phyloP scores from a whole-genome alignment of 257 asterid species.

The Salvia splendens region DNA sequence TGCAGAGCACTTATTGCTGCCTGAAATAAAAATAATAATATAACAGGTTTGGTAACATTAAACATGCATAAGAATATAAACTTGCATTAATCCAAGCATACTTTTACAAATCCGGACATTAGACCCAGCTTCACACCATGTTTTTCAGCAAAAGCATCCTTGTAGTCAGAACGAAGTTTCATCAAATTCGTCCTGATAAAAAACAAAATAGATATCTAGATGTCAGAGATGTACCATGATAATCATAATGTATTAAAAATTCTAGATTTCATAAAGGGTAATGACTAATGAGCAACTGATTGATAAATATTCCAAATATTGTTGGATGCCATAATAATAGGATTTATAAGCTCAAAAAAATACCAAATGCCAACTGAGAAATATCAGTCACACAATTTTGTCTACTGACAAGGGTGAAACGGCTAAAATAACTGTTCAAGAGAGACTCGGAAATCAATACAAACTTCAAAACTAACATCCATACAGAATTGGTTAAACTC shows the following conservation, averaged over 20 bases:
- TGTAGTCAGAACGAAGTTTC: slow-evolving; percentile 97
- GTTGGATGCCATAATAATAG: background rate
- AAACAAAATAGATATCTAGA: slow-evolving; percentile 12
- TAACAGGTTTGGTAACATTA: slow-evolving; percentile 17
- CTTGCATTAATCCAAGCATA: slow-evolving; percentile 29
- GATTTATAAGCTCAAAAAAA: too few species aligned
- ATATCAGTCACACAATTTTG: too few species aligned
- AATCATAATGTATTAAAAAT: background rate
- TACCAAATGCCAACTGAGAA: too few species aligned
- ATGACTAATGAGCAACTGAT: slow-evolving; percentile 20
- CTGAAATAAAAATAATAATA: slow-evolving; percentile 48
- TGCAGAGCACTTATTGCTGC: slow-evolving; percentile 95
- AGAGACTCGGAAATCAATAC: slow-evolving; percentile 10
- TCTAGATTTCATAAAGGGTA: slow-evolving; percentile 5
- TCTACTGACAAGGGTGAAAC: slow-evolving; percentile 1
- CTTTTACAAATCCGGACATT: slow-evolving; percentile 96
- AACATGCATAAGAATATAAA: slow-evolving; percentile 2
- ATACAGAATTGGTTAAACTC: background rate
- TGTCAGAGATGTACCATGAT: slow-evolving; percentile 22
- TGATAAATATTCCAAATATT: background rate
- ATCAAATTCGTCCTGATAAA: slow-evolving; percentile 87
- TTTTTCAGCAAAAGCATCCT: slow-evolving; percentile 87
- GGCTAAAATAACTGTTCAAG: background rate
- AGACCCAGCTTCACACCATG: slow-evolving; percentile 97
- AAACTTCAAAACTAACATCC: background rate